Base-by-base conservation (phyloP, 164 flowering plant species). In the Cinnamomum chago region DNA sequence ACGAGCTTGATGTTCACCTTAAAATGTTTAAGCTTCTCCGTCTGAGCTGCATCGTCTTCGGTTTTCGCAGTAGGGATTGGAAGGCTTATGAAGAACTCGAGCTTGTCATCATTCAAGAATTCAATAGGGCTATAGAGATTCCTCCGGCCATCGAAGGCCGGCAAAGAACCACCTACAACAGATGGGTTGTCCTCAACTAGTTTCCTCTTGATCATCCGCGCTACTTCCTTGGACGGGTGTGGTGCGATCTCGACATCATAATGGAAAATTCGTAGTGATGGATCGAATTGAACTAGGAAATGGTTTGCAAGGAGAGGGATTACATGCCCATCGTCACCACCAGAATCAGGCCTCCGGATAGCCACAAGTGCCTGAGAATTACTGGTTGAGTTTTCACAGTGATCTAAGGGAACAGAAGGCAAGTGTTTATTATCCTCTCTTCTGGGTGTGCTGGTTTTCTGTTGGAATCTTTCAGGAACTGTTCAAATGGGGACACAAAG, bases 161-260 rank as follows among this genome's bases (percentile, higher is more conserved):
- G 96, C 71, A 65, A 73, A 79, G 95, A 85, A 62, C 88, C 89
- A 24, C 88, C 88, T 18, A 93, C 78, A 60, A 72, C 50, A 62
- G 9, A 74, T 1, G 88, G 81, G 62, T 95, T 86, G 51, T 89
- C 90, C 68, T 84, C 81, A 0, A 91, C 91, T 2, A 95, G 80
- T 75, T 93, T 90, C 60, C 77, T 84, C 84, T 95, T 93, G 74
- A 95, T 88, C 82, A 84, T 73, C 35, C 97, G 30, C 1, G 97
- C 91, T 58, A 92, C 67, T 71, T 95, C 99, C 81, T 88, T 93
- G n/a, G 97, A 85, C 15, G 95, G 92, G 30, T 79, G 82, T 0
- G 99, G 99, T 58, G 91, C 79, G 50, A 95, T 95, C 28, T 90
- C 87, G n/a, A 95, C 90, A 81, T 93, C 88, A 73, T 93, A 95